Conservation (phyloP, 2,329 filamentous ascomycete species). For the Aspergillus neoniger region DNA sequence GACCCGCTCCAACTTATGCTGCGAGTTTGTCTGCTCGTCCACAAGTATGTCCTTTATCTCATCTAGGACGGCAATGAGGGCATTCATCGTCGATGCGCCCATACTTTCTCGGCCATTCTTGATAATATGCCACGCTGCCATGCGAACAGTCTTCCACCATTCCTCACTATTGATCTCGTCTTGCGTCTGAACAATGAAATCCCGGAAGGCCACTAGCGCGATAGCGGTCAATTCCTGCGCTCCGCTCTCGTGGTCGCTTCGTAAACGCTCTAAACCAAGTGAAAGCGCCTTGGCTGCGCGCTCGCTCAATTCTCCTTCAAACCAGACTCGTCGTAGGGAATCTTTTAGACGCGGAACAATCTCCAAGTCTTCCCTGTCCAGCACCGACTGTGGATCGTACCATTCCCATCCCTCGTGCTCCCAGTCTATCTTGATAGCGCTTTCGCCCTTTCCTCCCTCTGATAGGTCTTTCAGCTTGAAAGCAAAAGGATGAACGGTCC, state of each 20-base stretch:
- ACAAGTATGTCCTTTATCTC: constrained; percentile 29
- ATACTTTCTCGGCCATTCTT: constrained; percentile 68
- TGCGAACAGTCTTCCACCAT: constrained; percentile 60
- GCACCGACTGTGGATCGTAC: constrained; percentile 56
- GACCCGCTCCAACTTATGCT: constrained; percentile 24
- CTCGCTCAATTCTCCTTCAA: constrained; percentile 54
- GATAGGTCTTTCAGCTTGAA: constrained; percentile 48
- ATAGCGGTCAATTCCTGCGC: constrained; percentile 60
- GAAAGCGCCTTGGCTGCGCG: constrained; percentile 51
- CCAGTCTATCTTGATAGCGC: constrained; percentile 59
- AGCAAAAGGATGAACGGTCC: constrained; percentile 65
- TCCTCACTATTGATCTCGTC: constrained; percentile 23
- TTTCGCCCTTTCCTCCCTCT: constrained; percentile 38
- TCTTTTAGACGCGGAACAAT: constrained; percentile 61
- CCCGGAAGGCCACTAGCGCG: constrained; percentile 54
- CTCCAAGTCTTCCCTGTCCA: constrained; percentile 49
- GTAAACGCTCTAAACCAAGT: constrained; percentile 53
- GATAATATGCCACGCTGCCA: constrained; percentile 64
- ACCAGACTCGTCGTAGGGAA: constrained; percentile 62
- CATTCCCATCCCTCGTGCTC: constrained; percentile 63
- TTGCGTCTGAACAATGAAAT: constrained; percentile 41
- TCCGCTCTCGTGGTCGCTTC: constrained; percentile 60
- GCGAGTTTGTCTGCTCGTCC: constrained; percentile 10
- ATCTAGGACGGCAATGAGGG: constrained; percentile 28
- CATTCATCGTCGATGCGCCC: constrained; percentile 59